Conservation (phyloP, 75 land plant genomes). For the Isoetes taiwanensis region DNA sequence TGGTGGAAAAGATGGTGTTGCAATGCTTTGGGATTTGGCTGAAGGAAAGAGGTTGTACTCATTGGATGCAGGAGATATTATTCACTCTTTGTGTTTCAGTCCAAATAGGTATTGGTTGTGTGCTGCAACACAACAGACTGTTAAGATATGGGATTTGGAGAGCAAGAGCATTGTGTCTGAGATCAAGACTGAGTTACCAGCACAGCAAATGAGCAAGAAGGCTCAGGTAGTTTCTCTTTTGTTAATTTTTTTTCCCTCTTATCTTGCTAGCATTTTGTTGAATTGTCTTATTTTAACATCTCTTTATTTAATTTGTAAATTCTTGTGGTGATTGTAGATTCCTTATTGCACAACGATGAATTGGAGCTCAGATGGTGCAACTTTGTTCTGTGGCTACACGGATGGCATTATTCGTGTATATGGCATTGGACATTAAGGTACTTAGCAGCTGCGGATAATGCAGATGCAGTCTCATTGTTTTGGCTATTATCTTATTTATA, state of each 20-base stretch:
- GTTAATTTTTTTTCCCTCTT: not conserved
- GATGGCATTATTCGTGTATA: constrained; percentile 38
- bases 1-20: constrained; percentile 79
- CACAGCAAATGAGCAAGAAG: not conserved
- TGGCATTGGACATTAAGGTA: constrained; percentile 19
- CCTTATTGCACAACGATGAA: constrained; percentile 41
- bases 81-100: constrained; percentile 68
- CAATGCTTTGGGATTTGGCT: constrained; percentile 74
- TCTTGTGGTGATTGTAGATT: constrained; percentile 16
- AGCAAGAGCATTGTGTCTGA: constrained; percentile 78
- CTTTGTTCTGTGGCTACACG: constrained; percentile 34
- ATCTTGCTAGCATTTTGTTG: not conserved
- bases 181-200: constrained; percentile 46
- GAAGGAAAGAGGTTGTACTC: constrained; percentile 74
- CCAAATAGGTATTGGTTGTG: constrained; percentile 81
- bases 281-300: not conserved
- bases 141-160: constrained; percentile 90
- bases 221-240: not conserved
- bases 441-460: no score
- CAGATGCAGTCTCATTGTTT: no score
- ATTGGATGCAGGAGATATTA: constrained; percentile 58
- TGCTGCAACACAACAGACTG: constrained; percentile 58
- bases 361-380: constrained; percentile 46
- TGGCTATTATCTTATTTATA: no score
- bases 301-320: not conserved